phyloP scores from a whole-genome alignment of 805 yeast species.

The Suhomyces sp. region DNA sequence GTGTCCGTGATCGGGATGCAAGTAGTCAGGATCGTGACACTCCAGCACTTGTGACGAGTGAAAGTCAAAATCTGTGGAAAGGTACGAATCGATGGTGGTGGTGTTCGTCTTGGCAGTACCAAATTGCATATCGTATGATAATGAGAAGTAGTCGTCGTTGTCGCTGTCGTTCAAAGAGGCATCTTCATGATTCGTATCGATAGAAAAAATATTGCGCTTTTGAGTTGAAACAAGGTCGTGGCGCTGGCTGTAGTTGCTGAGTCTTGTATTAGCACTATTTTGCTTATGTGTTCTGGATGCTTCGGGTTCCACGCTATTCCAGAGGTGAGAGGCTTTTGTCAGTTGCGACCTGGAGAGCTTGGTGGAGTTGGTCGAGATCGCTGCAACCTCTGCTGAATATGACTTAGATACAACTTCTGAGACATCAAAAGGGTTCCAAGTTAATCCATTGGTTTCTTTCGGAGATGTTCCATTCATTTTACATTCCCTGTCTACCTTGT shows the following conservation, averaged over 20 bases:
- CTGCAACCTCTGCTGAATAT: background rate
- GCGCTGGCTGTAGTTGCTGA: background rate
- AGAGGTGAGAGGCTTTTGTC: background rate
- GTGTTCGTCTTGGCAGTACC: background rate
- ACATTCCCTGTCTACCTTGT: background rate
- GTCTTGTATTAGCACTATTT: background rate
- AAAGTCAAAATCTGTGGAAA: background rate
- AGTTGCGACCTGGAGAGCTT: background rate
- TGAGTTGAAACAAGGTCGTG: background rate
- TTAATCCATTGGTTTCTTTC: background rate
- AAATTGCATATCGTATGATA: background rate
- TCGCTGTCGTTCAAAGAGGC: background rate
- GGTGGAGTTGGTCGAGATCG: background rate
- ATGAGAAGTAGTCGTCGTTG: background rate
- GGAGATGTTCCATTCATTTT: background rate
- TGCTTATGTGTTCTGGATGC: background rate
- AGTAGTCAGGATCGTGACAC: background rate
- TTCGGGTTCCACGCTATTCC: background rate
- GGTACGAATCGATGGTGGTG: background rate
- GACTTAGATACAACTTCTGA: background rate
- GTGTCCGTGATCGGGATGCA: background rate
- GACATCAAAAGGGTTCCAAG: background rate
- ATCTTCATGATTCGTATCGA: background rate
- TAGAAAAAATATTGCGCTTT: background rate
- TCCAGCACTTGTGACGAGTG: background rate